Conservation (phyloP, 1,284 basidiomycete genomes). For the Boletus semigastroideus region DNA sequence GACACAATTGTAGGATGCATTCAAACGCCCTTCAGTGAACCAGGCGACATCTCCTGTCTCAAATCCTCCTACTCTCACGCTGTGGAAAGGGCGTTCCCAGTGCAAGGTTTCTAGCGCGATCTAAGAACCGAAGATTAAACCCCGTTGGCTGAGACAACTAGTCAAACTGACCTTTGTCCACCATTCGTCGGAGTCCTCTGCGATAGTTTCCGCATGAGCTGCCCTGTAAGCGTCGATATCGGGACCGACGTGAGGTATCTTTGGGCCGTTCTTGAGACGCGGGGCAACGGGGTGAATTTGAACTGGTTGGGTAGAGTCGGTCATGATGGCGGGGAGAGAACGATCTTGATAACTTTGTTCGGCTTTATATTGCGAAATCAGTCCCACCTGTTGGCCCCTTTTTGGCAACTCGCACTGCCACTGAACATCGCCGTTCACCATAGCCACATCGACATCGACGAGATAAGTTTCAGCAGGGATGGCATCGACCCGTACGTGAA, state of each 20-base stretch:
- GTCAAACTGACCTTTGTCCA: conserved; percentile 72
- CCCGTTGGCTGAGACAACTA: conserved; percentile 1
- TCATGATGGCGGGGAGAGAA: conserved; percentile 20
- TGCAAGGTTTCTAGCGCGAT: conserved; percentile 78
- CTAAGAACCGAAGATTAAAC: conserved; percentile 37
- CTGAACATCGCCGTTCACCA: background rate
- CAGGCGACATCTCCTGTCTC: conserved; percentile 88
- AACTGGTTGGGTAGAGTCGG: conserved; percentile 29
- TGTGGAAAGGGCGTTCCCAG: conserved; percentile 93
- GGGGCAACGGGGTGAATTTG: conserved; percentile 66
- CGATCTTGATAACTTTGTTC: conserved; percentile 1
- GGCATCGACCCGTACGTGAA: background rate
- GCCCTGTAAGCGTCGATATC: conserved; percentile 68
- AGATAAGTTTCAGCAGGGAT: too few species aligned
- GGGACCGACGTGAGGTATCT: conserved; percentile 75
- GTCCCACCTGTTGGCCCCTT: conserved; percentile 11
- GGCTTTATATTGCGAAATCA: conserved; percentile 21
- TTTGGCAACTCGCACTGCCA: conserved; percentile 20
- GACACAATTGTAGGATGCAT: conserved; percentile 96
- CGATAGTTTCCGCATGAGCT: conserved; percentile 72
- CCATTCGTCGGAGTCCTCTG: conserved; percentile 77
- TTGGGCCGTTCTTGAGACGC: conserved; percentile 57
- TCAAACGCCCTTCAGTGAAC: conserved; percentile 91
- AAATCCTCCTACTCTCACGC: conserved; percentile 84
- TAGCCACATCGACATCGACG: too few species aligned